Evolutionary conservation across 305 asterid species (phyloP), one percentile per base, ranked within the genome.

Genomic region (Fraxinus floribunda): DNA sequence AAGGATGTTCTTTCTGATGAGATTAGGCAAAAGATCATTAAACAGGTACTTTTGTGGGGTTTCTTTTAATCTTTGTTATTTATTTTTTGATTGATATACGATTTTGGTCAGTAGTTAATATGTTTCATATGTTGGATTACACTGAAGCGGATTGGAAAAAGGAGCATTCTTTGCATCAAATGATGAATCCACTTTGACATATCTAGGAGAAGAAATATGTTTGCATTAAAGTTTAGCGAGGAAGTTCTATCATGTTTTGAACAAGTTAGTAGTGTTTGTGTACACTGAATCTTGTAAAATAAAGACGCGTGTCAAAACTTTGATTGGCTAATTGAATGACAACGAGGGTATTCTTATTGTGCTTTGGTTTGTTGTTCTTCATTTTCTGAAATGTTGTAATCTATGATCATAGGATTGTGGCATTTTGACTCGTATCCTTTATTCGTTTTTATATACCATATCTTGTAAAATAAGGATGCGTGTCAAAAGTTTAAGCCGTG

Each of bases 21-120:
- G 57, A 87, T 93, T 75, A 91, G 88, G 39, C 88, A 78, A 4
- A 94, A 92, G 85, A 91, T 94, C 80, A 88, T 93, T 89, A 93
- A 94, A 90, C 98, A 94, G 94, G 98, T 92, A 34, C 26, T 44
- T 15, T 3, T 3, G 41, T 20, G 18, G 64, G n/a, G 5, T 29
- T 35, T 24, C 26, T 57, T 16, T 75, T 16, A 11, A 7, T 68
- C 7, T 29, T 29, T 29, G n/a, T 26, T 24, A 11, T 66, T 66
- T 26, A 3, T 29, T 29, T 13, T 15, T 68, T 68, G 36, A 68
- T 24, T 29, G 36, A 26, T 24, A 68, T 3, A 22, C 30, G 16
- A 30, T 64, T 46, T 0, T 32, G 38, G 71, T 22, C 3, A 52
- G 9, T 7, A 52, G 24, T 16, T 52, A n/a, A 52, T 52, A 52